A percentile compares a stretch with the other conserved stretches of the same genome.
These are phyloP conservation scores for Rhodotorula paludigena DNA, from an alignment of 768 basidiomycete genomes.

Conservation along the genomic window DNA sequence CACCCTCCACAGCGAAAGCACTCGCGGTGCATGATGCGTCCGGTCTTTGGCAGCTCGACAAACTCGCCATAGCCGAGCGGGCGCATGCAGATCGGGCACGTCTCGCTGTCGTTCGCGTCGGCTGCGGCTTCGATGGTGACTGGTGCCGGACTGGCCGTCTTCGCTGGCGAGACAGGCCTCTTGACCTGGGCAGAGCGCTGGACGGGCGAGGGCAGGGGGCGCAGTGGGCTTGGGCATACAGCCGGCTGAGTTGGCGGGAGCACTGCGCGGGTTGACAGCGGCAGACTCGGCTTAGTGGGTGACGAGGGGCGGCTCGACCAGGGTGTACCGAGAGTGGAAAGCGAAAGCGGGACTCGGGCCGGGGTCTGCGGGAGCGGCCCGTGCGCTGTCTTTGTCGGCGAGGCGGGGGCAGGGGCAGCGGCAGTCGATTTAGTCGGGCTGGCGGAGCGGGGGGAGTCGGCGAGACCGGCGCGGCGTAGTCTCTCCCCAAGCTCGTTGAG, in stretches of 20 bases:
- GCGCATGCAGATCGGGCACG: slow-evolving; percentile 8
- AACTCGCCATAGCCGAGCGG: slow-evolving; percentile 31
- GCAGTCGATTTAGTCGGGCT: not conserved
- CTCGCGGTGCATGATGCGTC: slow-evolving; percentile 8
- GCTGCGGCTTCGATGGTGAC: not conserved
- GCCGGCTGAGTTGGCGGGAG: not conserved
- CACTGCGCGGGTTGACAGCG: not conserved
- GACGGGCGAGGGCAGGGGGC: too few relatives aligned
- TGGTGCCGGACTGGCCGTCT: too few relatives aligned
- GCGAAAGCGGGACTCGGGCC: not conserved
- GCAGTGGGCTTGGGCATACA: too few relatives aligned
- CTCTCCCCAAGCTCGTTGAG: slow-evolving; percentile 33
- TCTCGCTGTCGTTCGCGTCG: not conserved
- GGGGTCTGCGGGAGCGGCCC: not conserved
- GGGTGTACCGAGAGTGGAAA: not conserved
- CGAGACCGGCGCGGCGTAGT: slow-evolving; percentile 9
- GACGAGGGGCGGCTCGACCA: not conserved
- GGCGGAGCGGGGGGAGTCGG: not conserved
- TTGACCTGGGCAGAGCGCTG: too few relatives aligned
- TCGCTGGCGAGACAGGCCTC: not conserved
- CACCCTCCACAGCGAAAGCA: slow-evolving; percentile 33
- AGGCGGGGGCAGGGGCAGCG: not conserved
- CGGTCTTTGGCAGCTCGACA: slow-evolving; percentile 14
- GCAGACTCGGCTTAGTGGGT: not conserved
- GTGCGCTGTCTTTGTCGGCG: not conserved